These are phyloP conservation scores for Debaryomyces coudertii DNA, from an alignment of 1,139 yeast species.

Conservation along the genomic window DNA sequence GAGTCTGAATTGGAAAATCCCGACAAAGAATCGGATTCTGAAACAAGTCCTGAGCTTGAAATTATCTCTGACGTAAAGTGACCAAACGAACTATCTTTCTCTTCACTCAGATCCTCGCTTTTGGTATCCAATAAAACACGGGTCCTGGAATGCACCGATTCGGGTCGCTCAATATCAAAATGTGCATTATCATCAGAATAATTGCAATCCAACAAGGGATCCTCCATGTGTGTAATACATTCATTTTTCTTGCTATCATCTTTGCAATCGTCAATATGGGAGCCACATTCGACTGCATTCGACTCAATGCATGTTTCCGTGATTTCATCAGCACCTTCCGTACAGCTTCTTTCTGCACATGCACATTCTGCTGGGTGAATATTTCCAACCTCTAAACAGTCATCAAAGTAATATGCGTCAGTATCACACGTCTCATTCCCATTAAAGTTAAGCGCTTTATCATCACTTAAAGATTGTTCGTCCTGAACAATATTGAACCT, in stretches of 20 bases:
- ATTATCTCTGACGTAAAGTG: neutral
- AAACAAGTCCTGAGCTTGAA: neutral
- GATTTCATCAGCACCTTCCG: constrained; percentile 1
- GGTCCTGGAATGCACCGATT: neutral
- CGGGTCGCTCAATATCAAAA: neutral
- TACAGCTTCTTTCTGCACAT: neutral
- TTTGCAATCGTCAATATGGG: neutral
- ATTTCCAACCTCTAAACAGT: neutral
- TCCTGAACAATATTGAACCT: neutral
- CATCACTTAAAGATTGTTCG: neutral
- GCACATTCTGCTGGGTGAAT: neutral
- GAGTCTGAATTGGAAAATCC: neutral
- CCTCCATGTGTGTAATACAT: neutral
- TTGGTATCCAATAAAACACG: neutral
- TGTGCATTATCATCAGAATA: neutral
- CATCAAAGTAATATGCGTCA: constrained; percentile 2
- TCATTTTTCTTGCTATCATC: neutral
- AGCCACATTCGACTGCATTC: neutral
- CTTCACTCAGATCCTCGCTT: neutral
- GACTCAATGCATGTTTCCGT: neutral
- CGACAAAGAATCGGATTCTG: neutral
- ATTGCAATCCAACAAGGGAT: neutral
- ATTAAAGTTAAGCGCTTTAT: neutral
- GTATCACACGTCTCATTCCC: neutral
- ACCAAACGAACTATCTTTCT: neutral